These are phyloP conservation scores for Yamadazyma taylorii DNA, from an alignment of 1,139 yeast species.

Conservation along the genomic window DNA sequence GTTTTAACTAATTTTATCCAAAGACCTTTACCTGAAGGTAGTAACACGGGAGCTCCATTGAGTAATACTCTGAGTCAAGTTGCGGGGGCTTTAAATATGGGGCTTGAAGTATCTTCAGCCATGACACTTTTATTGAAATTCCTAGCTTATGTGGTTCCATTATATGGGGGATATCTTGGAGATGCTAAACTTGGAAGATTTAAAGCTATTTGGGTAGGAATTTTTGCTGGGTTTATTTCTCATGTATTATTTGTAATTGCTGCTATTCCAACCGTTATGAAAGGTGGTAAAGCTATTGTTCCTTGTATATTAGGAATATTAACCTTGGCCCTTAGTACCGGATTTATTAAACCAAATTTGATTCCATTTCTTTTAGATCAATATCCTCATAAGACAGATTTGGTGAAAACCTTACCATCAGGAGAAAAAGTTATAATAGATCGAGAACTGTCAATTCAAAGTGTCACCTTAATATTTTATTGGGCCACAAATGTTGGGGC, in stretches of 20 bases:
- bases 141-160: slow-evolving; percentile 44
- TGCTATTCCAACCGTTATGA: slow-evolving; percentile 37
- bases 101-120: slow-evolving; percentile 40
- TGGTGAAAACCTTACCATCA: slow-evolving; percentile 54
- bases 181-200: slow-evolving; percentile 44
- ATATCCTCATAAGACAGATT: slow-evolving; percentile 52
- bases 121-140: slow-evolving; percentile 39
- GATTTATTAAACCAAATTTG: slow-evolving; percentile 52
- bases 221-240: slow-evolving; percentile 36
- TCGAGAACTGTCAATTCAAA: slow-evolving; percentile 68
- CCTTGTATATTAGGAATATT: slow-evolving; percentile 38
- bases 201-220: slow-evolving; percentile 44
- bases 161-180: slow-evolving; percentile 45
- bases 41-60: slow-evolving; percentile 45
- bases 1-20: slow-evolving; percentile 45
- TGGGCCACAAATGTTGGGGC: slow-evolving; percentile 82
- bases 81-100: slow-evolving; percentile 46
- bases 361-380: slow-evolving; percentile 55
- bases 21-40: slow-evolving; percentile 52
- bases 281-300: slow-evolving; percentile 32
- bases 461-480: slow-evolving; percentile 75
- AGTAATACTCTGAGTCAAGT: slow-evolving; percentile 29
- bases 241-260: slow-evolving; percentile 43
- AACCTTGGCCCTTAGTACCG: slow-evolving; percentile 44
- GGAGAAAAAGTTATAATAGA: slow-evolving; percentile 74